A percentile compares a stretch with the other conserved stretches of the same genome.
These are phyloP conservation scores for Microdochium paspali DNA, from an alignment of 2,329 filamentous ascomycete genomes.

Conservation along the genomic window DNA sequence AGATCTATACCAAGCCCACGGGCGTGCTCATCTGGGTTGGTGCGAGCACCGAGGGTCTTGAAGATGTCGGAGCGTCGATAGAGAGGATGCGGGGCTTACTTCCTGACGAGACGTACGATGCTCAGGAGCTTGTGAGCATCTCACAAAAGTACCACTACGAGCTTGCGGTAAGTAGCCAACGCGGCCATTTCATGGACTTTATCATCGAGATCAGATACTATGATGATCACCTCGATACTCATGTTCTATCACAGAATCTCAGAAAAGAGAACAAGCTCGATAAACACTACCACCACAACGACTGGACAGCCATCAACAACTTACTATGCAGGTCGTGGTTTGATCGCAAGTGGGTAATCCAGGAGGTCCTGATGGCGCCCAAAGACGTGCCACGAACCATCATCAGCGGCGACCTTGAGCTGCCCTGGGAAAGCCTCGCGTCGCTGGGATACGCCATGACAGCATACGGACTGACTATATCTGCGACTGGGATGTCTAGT, in stretches of 20 bases:
- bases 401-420: not conserved
- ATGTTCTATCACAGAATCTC: not conserved
- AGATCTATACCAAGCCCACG: constrained; percentile 3
- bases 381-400: not conserved
- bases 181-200: too few relatives aligned
- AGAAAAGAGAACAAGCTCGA: not conserved
- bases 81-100: not conserved
- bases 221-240: not conserved
- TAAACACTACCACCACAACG: not conserved
- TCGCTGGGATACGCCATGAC: not conserved
- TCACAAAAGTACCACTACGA: not conserved
- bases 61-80: not conserved
- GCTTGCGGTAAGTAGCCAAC: not conserved
- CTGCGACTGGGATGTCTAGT: not conserved
- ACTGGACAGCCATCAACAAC: not conserved
- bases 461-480: not conserved
- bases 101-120: not conserved
- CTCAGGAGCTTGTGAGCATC: not conserved
- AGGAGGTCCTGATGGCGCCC: not conserved
- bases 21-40: constrained; percentile 7
- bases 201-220: too few relatives aligned
- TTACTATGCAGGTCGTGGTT: not conserved
- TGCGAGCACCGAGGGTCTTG: not conserved
- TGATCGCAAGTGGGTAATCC: not conserved
- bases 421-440: not conserved